Evolutionary conservation across 1,284 basidiomycete species (phyloP).

Genomic region (Cryptococcus sp.): DNA sequence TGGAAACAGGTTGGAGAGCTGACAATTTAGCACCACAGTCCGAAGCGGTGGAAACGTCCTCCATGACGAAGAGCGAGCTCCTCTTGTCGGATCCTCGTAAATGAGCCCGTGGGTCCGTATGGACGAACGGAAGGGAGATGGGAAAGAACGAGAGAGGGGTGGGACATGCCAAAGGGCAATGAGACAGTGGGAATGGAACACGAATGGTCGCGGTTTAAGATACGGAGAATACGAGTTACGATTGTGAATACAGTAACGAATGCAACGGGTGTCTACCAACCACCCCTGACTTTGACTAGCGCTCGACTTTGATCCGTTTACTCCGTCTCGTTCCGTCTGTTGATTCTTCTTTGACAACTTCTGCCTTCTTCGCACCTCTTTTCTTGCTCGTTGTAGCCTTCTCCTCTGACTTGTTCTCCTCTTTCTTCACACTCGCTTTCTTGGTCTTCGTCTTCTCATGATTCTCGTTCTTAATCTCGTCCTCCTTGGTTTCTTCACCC

Average conservation of each 20-base stretch:
- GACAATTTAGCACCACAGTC: slow-evolving; percentile 37
- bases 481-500: neutral
- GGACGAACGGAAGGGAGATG: no score
- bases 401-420: slow-evolving; percentile 6
- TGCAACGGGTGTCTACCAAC: no score
- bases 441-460: neutral
- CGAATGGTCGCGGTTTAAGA: no score
- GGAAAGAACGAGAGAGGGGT: no score
- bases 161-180: no score
- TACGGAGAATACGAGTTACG: neutral
- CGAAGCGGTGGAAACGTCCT: slow-evolving; percentile 52
- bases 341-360: slow-evolving; percentile 4
- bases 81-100: slow-evolving; percentile 53
- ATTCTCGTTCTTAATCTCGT: neutral
- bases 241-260: neutral
- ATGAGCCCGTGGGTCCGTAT: neutral
- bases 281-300: no score
- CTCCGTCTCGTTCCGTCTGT: slow-evolving; percentile 10
- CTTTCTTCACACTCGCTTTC: slow-evolving; percentile 1
- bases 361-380: slow-evolving; percentile 2
- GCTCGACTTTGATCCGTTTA: slow-evolving; percentile 13
- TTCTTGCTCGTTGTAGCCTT: slow-evolving; percentile 4
- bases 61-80: slow-evolving; percentile 79
- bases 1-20: neutral
- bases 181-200: neutral